Percentiles rank a stretch among this genome's conserved stretches.
Conservation (phyloP, 2,329 filamentous ascomycete genomes). For the Leptographium flavum region DNA sequence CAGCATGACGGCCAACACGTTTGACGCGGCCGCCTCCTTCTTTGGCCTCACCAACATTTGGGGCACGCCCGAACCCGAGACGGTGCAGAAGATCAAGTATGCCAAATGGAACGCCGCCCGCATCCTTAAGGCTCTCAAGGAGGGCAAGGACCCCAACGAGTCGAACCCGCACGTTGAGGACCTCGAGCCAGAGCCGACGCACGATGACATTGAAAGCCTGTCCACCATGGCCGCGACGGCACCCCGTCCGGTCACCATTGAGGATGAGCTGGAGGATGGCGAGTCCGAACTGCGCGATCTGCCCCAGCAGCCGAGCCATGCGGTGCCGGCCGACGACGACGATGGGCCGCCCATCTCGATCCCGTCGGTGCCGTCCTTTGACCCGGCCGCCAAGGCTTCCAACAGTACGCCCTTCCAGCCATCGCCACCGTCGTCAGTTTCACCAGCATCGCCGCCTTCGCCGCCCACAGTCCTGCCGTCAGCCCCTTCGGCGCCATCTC, state of each 20-base stretch:
- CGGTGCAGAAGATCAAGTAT: slow-evolving; percentile 79
- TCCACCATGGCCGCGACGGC: background rate
- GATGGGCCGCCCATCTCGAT: background rate
- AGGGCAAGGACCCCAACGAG: slow-evolving; percentile 81
- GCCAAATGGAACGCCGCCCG: slow-evolving; percentile 91
- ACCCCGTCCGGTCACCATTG: slow-evolving; percentile 30
- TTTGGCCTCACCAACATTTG: slow-evolving; percentile 80
- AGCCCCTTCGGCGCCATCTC: slow-evolving; percentile 12
- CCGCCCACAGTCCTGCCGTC: background rate
- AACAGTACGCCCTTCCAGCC: too few species aligned
- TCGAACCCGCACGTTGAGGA: slow-evolving; percentile 62
- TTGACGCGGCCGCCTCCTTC: slow-evolving; percentile 84
- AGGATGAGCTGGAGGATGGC: slow-evolving; percentile 37
- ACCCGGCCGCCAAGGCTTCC: background rate
- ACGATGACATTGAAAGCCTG: slow-evolving; percentile 25
- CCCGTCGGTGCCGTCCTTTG: background rate
- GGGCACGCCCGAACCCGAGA: slow-evolving; percentile 60
- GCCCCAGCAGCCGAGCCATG: too few species aligned
- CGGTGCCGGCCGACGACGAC: slow-evolving; percentile 3
- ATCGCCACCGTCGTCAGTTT: background rate
- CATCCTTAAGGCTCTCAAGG: slow-evolving; percentile 81
- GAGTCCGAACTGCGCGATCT: too few species aligned
- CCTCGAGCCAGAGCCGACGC: slow-evolving; percentile 46
- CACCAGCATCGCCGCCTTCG: background rate
- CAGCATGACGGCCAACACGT: slow-evolving; percentile 85